Evolutionary conservation across 2,329 filamentous ascomycete species (phyloP).

Genomic region (Pseudodiploospora longispora): DNA sequence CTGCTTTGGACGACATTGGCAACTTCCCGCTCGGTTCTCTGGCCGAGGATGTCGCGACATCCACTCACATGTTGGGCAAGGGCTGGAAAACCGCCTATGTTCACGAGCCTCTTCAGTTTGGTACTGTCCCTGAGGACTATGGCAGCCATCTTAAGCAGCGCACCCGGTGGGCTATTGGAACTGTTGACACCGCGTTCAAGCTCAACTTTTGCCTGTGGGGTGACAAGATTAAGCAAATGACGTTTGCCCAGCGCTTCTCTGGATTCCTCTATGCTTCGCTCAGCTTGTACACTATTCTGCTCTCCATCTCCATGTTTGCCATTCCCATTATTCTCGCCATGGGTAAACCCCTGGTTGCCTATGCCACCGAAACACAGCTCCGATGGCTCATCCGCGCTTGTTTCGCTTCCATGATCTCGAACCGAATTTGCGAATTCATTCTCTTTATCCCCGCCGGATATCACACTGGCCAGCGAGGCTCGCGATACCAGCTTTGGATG

Average conservation of each 20-base stretch:
- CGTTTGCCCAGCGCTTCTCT: constrained; percentile 47
- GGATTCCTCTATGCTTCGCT: constrained; percentile 50
- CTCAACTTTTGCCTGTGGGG: constrained; percentile 53
- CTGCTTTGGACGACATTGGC: constrained; percentile 52
- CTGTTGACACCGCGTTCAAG: constrained; percentile 51
- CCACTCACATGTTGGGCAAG: constrained; percentile 47
- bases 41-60: constrained; percentile 53
- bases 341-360: constrained; percentile 50
- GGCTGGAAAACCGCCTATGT: constrained; percentile 57
- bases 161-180: constrained; percentile 47
- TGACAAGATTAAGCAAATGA: constrained; percentile 44
- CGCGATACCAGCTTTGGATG: constrained; percentile 54
- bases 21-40: constrained; percentile 53
- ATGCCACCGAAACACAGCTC: constrained; percentile 43
- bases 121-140: constrained; percentile 50
- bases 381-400: constrained; percentile 49
- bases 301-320: constrained; percentile 47
- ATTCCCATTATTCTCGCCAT: constrained; percentile 51
- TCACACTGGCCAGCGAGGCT: constrained; percentile 48
- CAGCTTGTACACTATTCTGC: constrained; percentile 47
- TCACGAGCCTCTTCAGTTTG: constrained; percentile 52
- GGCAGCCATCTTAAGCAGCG: constrained; percentile 49
- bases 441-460: constrained; percentile 53
- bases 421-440: constrained; percentile 49
- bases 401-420: constrained; percentile 41